phyloP scores from a whole-genome alignment of 345 rosid genomes.

The Lepidium africanum region DNA sequence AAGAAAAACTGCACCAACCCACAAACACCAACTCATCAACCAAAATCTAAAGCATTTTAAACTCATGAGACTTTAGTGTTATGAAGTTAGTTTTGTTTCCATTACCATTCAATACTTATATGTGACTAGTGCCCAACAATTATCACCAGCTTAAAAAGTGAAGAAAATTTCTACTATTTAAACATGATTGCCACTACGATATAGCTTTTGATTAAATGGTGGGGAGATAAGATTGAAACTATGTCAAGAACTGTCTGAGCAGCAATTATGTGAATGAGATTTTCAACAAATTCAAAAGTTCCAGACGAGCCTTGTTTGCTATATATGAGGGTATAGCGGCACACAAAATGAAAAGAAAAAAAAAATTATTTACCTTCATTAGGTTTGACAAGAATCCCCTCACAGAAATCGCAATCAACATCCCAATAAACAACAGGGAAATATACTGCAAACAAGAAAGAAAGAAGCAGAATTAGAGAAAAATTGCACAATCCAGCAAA shows the following conservation, averaged over 20 bases:
- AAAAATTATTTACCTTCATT: slow-evolving; percentile 65
- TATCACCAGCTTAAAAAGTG: not conserved
- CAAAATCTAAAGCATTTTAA: slow-evolving; percentile 3
- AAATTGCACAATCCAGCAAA: not conserved
- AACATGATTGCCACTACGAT: not conserved
- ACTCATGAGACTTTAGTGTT: slow-evolving; percentile 15
- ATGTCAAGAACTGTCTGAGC: not conserved
- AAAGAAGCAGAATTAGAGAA: not conserved
- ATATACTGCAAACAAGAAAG: slow-evolving; percentile 59
- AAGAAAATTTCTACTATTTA: not conserved
- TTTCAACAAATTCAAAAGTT: not conserved
- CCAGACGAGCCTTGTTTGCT: not conserved
- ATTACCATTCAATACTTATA: not conserved
- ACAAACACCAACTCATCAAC: not conserved
- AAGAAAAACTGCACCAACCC: slow-evolving; percentile 65
- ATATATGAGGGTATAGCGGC: not conserved
- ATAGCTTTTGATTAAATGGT: not conserved
- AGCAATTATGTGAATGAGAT: not conserved
- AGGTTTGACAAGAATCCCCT: slow-evolving; percentile 86
- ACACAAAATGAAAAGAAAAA: not conserved
- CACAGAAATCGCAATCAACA: slow-evolving; percentile 84
- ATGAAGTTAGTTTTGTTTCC: not conserved
- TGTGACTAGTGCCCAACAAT: not conserved
- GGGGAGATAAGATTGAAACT: not conserved
- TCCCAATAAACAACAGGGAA: slow-evolving; percentile 85